These are phyloP conservation scores for Novymonas esmeraldas DNA, from an alignment of 208 protist genomes.

Conservation along the genomic window DNA sequence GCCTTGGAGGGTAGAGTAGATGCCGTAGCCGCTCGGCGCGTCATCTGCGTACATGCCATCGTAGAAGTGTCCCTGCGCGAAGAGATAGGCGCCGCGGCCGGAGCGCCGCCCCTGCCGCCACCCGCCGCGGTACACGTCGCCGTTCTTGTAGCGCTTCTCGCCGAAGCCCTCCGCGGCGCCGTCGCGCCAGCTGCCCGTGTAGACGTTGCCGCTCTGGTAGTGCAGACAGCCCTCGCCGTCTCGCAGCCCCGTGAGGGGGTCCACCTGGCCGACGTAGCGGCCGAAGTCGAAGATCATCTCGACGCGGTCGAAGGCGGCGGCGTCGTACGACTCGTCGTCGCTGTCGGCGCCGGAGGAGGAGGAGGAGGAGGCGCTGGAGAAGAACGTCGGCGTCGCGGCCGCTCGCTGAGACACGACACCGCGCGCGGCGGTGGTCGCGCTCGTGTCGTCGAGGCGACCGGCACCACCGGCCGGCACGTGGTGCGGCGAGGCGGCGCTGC, in stretches of 20 bases:
- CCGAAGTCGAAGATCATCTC: slow-evolving; percentile 69
- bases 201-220: slow-evolving; percentile 81
- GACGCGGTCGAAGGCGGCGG: slow-evolving; percentile 10
- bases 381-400: no score
- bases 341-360: slow-evolving; percentile 4
- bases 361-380: not conserved
- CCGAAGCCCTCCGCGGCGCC: slow-evolving; percentile 67
- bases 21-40: slow-evolving; percentile 63
- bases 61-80: slow-evolving; percentile 66
- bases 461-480: not conserved
- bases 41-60: slow-evolving; percentile 80
- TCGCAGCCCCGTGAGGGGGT: slow-evolving; percentile 49
- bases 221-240: slow-evolving; percentile 62
- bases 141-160: slow-evolving; percentile 75
- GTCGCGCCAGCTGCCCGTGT: slow-evolving; percentile 74
- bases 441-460: no score
- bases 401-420: no score
- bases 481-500: not conserved
- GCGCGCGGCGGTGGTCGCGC: no score
- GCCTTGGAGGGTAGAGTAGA: slow-evolving; percentile 55
- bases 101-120: slow-evolving; percentile 66
- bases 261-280: slow-evolving; percentile 58
- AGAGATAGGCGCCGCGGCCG: slow-evolving; percentile 65
- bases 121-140: slow-evolving; percentile 73
- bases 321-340: slow-evolving; percentile 6